Evolutionary conservation across 2,329 filamentous ascomycete species (phyloP).

Genomic region (Macrophomina pseudophaseolina): DNA sequence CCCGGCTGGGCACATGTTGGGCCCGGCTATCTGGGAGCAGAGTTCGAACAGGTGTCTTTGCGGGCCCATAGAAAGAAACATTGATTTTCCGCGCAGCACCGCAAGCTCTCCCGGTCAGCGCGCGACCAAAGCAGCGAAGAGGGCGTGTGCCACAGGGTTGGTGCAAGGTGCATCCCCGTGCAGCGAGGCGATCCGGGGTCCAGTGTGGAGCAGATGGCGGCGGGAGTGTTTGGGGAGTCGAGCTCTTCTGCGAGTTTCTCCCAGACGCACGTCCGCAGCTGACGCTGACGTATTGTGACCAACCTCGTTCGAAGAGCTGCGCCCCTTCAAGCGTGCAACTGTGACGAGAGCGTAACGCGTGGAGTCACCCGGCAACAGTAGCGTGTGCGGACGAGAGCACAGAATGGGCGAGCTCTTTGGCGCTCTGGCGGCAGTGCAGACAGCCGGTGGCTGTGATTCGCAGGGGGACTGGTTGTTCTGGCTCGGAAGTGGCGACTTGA

Average conservation of each 20-base stretch:
- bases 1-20: background rate
- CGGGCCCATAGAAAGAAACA: conserved; percentile 5
- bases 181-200: conserved; percentile 10
- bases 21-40: conserved; percentile 5
- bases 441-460: conserved; percentile 4
- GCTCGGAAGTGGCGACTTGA: conserved; percentile 12
- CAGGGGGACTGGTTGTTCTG: background rate
- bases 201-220: background rate
- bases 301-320: background rate
- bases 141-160: background rate
- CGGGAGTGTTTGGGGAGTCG: background rate
- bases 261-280: conserved; percentile 5
- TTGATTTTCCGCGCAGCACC: background rate
- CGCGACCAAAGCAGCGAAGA: background rate
- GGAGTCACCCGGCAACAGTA: background rate
- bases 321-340: background rate
- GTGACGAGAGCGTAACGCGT: background rate
- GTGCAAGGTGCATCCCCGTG: background rate
- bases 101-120: conserved; percentile 1
- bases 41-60: background rate
- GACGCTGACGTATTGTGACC: background rate
- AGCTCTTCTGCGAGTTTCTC: background rate
- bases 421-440: conserved; percentile 8
- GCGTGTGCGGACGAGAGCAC: background rate
- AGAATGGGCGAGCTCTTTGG: background rate